Evolutionary conservation across 2,329 filamentous ascomycete genomes (phyloP), one percentile per base, ranked within the genome.

Genomic region (Chrysoporthe puriensis): DNA sequence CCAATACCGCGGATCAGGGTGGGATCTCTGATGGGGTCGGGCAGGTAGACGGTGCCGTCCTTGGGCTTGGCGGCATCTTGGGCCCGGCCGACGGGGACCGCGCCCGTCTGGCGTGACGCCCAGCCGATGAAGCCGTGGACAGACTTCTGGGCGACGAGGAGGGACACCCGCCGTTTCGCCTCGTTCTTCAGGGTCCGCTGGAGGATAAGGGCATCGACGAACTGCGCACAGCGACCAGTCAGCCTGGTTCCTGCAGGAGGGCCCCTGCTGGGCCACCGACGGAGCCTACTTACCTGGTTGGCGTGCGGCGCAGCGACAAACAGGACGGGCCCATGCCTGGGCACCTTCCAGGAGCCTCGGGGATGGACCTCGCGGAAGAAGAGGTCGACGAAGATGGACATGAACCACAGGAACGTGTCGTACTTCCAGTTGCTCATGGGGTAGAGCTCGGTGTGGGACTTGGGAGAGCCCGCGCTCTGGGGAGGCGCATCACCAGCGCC

Each of bases 301-400:
- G 95, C 95, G 84, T 99, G 96, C 72, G 96, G 96, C 65, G 95
- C 96, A 57, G 94, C 96, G 73, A 99, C 96, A 75, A 99, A 96
- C 69, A 99, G 92, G 71, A 99, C 88, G 1, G 96, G 94, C 0
- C 94, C 96, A 71, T 88, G 87, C 74, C 91, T 89, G 57, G 96
- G 96, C 57, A 99, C 92, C 79, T 94, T 95, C 94, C 96, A 99
- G 71, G 94, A 93, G 73, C 94, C 94, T 72, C 96, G 88, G 14
- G 96, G 96, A 77, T 98, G 94, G 18, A 99, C 93, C 80, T 99
- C 96, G 73, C 96, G 91, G 84, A 99, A 99, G 87, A 99, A 99
- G 73, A 97, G 89, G 79, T 99, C 96, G 72, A 96, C 90, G 63
- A 98, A 85, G 71, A 98, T 87, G 54, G 90, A 91, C 77, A 94